These are phyloP conservation scores for Penicillium expansum DNA, from an alignment of 2,329 filamentous ascomycete genomes.

Conservation along the genomic window DNA sequence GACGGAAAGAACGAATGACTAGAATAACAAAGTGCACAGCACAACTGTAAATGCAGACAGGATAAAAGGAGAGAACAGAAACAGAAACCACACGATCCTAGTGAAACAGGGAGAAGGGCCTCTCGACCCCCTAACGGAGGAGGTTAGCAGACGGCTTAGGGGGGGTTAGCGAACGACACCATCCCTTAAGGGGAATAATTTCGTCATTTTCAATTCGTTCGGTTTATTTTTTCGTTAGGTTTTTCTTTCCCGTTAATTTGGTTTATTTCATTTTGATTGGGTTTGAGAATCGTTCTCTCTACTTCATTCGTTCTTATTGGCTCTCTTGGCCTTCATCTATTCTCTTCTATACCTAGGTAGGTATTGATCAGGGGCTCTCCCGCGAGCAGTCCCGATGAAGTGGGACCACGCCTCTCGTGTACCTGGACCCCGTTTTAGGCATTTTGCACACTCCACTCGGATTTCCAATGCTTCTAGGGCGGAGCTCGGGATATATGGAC, in stretches of 20 bases:
- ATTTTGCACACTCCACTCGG: neutral
- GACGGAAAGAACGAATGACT: constrained; percentile 4
- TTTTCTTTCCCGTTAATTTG: neutral
- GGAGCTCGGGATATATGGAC: neutral
- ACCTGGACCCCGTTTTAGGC: neutral
- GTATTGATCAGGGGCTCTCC: neutral
- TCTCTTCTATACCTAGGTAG: neutral
- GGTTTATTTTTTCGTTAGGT: neutral
- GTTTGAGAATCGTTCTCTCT: neutral
- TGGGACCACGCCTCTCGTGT: neutral
- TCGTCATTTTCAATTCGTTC: constrained; percentile 6
- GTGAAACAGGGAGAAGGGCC: constrained; percentile 9
- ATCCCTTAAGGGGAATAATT: constrained; percentile 11
- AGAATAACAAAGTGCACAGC: constrained; percentile 23
- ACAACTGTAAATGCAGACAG: constrained; percentile 5
- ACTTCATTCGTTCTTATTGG: neutral
- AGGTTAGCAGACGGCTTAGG: constrained; percentile 1
- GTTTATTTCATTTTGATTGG: constrained; percentile 3
- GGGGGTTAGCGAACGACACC: constrained; percentile 5
- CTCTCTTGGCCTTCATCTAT: neutral
- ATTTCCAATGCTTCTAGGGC: neutral
- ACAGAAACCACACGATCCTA: neutral
- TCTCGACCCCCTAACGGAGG: constrained; percentile 8
- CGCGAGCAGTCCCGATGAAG: neutral
- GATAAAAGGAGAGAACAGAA: neutral